Evolutionary conservation across 305 asterid genomes (phyloP), one percentile per base, ranked within the genome.

Genomic region (Petunia hybrid): DNA sequence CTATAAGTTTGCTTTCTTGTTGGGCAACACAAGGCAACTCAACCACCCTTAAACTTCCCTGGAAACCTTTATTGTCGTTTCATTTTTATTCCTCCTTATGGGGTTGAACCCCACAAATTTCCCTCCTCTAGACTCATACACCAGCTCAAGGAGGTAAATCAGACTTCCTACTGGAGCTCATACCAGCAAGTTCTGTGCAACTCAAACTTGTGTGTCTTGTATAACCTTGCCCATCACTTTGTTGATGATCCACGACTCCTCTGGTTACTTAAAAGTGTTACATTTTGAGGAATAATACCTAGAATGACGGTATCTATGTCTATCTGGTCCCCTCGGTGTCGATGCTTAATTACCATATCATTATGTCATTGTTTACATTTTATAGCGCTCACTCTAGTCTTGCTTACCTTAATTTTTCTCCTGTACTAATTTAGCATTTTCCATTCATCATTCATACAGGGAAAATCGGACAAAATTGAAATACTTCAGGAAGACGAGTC

Each of bases 401-500:
- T 42, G 36, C 66, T 16, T 53, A 41, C 35, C 38, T 31, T 69
- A 81, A 41, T 31, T 42, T 77, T 71, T 62, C 13, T 39, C 78
- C 14, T 45, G 69, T 48, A 35, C 61, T 59, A 66, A 66, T 4
- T 46, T 40, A 38, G 7, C 73, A 41, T n/a, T 51, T 67, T 46
- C 75, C 67, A n/a, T 62, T 67, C 56, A 64, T 62, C 43, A 2
- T 67, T 77, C 45, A 78, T 43, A 70, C 95, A 93, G 98, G 93
- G 89, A 22, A 82, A 16, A 83, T 78, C 80, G 9, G 53, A 79
- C 62, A 80, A 80, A 79, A 73, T 90, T 6, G 91, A 87, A 78
- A 91, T 91, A 78, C 60, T 86, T 48, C 92, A 90, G 61, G 92
- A 88, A 81, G 97, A 95, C 89, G 91, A 84, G 86, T 14, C 42